Evolutionary conservation across 2,329 filamentous ascomycete species (phyloP), one percentile per base, ranked within the genome.

Genomic region (Phialophora expanda): DNA sequence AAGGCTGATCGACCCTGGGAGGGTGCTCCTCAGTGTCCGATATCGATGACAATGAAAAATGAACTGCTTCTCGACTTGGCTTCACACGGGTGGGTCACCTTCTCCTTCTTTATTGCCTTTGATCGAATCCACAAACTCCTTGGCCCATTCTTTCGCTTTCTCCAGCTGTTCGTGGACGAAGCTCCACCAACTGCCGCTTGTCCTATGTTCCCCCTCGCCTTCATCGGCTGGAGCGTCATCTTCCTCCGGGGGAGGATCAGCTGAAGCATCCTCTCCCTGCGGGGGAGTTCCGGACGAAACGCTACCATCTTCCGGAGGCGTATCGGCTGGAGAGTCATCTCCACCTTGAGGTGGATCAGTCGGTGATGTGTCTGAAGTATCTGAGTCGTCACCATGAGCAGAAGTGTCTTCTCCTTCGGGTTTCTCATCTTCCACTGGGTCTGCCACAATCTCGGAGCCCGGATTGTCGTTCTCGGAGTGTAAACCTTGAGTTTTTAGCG

Each of bases 401-500:
- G 38, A 8, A 7, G 38, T n/a, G 5, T 44, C 14, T 20, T 44
- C 38, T 44, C 17, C 38, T n/a, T n/a, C 28, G 12, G 55, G 28
- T 32, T 66, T 50, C 26, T 60, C 60, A 30, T 61, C 58, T 7
- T 69, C 56, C 9, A 62, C 44, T 7, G 63, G 69, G 57, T 71
- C 70, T n/a, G 61, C 41, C 20, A 62, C 64, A 7, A 32, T 64
- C 26, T 70, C 69, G 8, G 66, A 53, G 7, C 38, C 61, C 5
- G 78, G 77, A 1, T 72, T 70, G 61, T 75, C 71, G 28, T 74
- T 71, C 61, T 81, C 80, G 9, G 78, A 80, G 71, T 83, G 81
- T 26, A 81, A 72, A 2, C 81, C 81, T 1, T 79, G 73, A 5
- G 80, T 75, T 56, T 77, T 75, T 51, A 83, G 67, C n/a, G 81